Evolutionary conservation across 495 filamentous ascomycete genomes (phyloP).

Genomic region (Apodospora peruviana): DNA sequence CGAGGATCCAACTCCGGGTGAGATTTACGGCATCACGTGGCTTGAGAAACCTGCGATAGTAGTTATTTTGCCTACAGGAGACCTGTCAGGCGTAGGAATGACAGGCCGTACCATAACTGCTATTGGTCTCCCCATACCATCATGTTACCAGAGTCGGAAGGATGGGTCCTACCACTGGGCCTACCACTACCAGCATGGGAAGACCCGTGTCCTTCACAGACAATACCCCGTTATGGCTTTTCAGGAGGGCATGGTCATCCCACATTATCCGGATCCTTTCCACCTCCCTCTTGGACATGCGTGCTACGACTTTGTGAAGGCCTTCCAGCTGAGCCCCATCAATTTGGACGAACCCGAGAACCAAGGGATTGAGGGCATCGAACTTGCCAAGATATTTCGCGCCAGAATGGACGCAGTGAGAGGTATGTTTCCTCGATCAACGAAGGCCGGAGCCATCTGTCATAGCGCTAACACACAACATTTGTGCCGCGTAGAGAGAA

Average conservation of each 20-base stretch:
- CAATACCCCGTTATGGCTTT: neutral
- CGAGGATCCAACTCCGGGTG: neutral
- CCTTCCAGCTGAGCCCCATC: neutral
- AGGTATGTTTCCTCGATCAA: neutral
- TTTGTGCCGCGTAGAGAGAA: no score
- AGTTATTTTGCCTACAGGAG: neutral
- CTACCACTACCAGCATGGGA: neutral
- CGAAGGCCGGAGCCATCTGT: neutral
- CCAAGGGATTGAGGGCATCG: neutral
- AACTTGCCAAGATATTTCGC: neutral
- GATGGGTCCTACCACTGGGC: neutral
- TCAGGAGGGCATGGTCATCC: neutral
- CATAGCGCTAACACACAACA: neutral
- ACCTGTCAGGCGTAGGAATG: neutral
- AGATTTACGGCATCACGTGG: neutral
- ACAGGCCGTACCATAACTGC: neutral
- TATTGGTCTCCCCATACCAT: neutral
- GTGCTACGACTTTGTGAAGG: neutral
- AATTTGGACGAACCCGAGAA: neutral
- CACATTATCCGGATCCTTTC: neutral
- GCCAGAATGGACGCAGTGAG: neutral
- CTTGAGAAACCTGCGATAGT: neutral
- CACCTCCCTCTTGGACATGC: neutral
- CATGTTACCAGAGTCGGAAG: neutral
- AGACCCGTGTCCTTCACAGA: neutral